Conservation (phyloP, 2,329 filamentous ascomycete genomes). For the Trichoderma endophyticum region DNA sequence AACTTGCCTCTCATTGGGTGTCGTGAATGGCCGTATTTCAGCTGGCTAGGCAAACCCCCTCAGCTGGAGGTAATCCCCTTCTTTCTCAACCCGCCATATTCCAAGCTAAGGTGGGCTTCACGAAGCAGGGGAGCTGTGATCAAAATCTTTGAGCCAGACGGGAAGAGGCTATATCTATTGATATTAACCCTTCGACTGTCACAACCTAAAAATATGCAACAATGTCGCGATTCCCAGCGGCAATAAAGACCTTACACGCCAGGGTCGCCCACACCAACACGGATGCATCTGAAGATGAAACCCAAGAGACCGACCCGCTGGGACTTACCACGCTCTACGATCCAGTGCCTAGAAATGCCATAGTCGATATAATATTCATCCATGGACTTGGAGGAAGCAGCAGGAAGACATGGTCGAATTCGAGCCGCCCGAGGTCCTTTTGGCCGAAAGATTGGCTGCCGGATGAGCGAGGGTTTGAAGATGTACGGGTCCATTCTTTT, state of each 20-base stretch:
- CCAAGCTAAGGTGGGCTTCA: neutral
- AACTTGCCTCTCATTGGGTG: neutral
- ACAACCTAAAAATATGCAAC: neutral
- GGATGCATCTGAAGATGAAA: neutral
- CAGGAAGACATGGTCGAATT: conserved; percentile 17
- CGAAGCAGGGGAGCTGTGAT: neutral
- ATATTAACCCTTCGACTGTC: neutral
- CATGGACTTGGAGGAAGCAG: conserved; percentile 16
- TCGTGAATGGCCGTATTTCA: neutral
- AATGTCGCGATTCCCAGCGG: neutral
- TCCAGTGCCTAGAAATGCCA: neutral
- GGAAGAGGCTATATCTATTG: neutral
- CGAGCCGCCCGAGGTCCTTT: neutral
- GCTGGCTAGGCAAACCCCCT: neutral
- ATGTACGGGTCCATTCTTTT: conserved; percentile 15
- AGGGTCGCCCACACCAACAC: neutral
- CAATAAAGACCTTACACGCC: neutral
- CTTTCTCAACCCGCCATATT: neutral
- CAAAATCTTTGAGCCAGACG: neutral
- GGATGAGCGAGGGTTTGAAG: neutral
- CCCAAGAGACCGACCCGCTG: neutral
- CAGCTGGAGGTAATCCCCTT: neutral
- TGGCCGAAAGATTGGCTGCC: conserved; percentile 19
- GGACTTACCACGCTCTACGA: conserved; percentile 14
- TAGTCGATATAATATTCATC: conserved; percentile 15